Percentiles rank a stretch among this genome's conserved stretches.
Evolutionary conservation across 1,284 basidiomycete species (phyloP).

Genomic region (Malassezia equina): DNA sequence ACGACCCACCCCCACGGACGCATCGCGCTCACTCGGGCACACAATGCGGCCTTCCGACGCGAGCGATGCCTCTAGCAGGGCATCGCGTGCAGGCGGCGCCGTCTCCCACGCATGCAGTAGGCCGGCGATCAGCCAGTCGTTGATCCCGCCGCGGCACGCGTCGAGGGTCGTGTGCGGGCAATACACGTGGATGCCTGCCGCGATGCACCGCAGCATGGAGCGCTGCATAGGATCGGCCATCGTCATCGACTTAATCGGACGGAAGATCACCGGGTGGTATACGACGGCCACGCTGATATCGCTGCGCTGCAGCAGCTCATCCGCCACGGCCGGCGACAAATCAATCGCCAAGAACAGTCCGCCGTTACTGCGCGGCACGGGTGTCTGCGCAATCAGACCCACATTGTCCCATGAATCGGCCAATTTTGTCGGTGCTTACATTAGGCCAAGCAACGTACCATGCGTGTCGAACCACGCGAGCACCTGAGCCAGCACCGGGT

Average conservation of each 20-base stretch:
- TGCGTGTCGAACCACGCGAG: not conserved
- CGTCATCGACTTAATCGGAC: slow-evolving; percentile 66
- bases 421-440: slow-evolving; percentile 3
- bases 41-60: slow-evolving; percentile 12
- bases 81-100: slow-evolving; percentile 2
- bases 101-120: slow-evolving; percentile 18
- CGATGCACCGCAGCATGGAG: slow-evolving; percentile 66
- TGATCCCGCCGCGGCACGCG: slow-evolving; percentile 68
- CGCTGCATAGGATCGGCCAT: slow-evolving; percentile 67
- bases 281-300: slow-evolving; percentile 58
- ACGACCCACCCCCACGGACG: slow-evolving; percentile 11
- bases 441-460: not conserved
- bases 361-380: not conserved
- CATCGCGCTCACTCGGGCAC: not conserved
- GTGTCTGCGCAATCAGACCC: slow-evolving; percentile 28
- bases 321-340: slow-evolving; percentile 36
- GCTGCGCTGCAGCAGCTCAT: slow-evolving; percentile 31
- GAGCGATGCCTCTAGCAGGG: not conserved
- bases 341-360: slow-evolving; percentile 42
- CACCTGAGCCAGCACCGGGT: not conserved
- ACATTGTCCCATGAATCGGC: slow-evolving; percentile 41
- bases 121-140: slow-evolving; percentile 50
- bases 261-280: slow-evolving; percentile 69
- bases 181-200: slow-evolving; percentile 74
- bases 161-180: slow-evolving; percentile 80